Conservation (phyloP, 2,329 filamentous ascomycete genomes). For the Apiospora phragmitis region DNA sequence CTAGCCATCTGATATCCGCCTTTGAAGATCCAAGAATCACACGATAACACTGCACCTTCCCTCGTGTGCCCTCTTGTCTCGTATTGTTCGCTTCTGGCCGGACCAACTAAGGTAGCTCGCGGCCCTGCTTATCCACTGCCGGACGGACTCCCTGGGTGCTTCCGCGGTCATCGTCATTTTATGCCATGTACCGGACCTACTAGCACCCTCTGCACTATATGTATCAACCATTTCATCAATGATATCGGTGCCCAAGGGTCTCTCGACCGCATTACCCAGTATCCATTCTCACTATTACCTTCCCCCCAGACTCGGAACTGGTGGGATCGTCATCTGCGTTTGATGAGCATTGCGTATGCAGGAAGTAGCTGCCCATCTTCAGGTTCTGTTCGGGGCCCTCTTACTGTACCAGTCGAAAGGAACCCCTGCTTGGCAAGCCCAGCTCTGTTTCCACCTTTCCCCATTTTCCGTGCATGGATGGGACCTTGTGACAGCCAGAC, state of each 20-base stretch:
- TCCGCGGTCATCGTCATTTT: constrained; percentile 1
- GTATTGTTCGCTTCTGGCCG: background rate
- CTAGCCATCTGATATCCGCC: background rate
- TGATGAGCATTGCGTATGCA: background rate
- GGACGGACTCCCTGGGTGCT: background rate
- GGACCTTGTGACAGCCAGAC: background rate
- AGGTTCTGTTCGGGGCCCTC: background rate
- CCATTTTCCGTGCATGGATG: background rate
- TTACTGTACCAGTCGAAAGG: background rate
- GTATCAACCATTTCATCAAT: too few species aligned
- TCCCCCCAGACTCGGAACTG: background rate
- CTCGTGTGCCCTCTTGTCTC: background rate
- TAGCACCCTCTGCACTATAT: background rate
- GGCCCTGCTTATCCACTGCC: background rate
- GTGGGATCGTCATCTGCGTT: background rate
- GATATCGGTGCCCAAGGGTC: background rate
- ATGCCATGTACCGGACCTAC: background rate
- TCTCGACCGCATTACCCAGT: background rate
- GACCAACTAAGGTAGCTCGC: background rate
- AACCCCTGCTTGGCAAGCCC: background rate
- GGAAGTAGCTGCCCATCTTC: background rate
- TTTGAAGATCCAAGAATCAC: background rate
- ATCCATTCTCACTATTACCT: background rate
- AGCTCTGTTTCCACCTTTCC: background rate
- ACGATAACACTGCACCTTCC: background rate